Percentiles rank a stretch among this genome's conserved stretches.
Evolutionary conservation across 305 asterid species (phyloP).

Genomic region (Rubia tinctorum): DNA sequence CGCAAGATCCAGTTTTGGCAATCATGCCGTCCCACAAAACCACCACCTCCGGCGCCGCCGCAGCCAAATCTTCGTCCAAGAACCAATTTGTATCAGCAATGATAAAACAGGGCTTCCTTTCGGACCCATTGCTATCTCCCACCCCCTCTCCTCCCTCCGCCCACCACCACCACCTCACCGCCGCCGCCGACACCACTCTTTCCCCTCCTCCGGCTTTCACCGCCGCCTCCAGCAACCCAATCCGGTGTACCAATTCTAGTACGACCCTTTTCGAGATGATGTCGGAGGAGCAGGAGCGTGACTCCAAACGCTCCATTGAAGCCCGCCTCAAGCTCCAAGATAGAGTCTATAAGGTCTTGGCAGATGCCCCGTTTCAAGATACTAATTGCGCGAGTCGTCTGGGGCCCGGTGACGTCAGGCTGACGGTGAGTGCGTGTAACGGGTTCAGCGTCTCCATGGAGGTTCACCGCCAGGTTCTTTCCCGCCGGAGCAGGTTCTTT

Average conservation of each 20-base stretch:
- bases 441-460: constrained; percentile 54
- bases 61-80: constrained; percentile 22
- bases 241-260: constrained; percentile 14
- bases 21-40: constrained; percentile 22
- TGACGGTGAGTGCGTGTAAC: constrained; percentile 47
- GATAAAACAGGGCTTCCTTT: constrained; percentile 81
- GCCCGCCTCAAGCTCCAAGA: constrained; percentile 48
- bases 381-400: constrained; percentile 5
- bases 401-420: constrained; percentile 67
- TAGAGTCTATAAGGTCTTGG: constrained; percentile 49
- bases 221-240: constrained; percentile 19
- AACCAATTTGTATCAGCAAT: constrained; percentile 59
- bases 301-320: constrained; percentile 33
- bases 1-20: constrained; percentile 6
- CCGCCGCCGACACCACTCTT: constrained; percentile 20
- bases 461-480: constrained; percentile 68
- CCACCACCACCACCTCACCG: constrained; percentile 27
- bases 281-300: constrained; percentile 56
- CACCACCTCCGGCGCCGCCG: constrained; percentile 48
- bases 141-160: constrained; percentile 29
- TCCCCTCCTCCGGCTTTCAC: constrained; percentile 23
- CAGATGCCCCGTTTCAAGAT: constrained; percentile 43
- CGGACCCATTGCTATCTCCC: constrained; percentile 64
- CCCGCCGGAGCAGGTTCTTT: constrained; percentile 69
- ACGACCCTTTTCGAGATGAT: constrained; percentile 76